These are phyloP conservation scores for Ceratocystis alfenasii DNA, from an alignment of 2,329 filamentous ascomycete genomes.

Conservation along the genomic window DNA sequence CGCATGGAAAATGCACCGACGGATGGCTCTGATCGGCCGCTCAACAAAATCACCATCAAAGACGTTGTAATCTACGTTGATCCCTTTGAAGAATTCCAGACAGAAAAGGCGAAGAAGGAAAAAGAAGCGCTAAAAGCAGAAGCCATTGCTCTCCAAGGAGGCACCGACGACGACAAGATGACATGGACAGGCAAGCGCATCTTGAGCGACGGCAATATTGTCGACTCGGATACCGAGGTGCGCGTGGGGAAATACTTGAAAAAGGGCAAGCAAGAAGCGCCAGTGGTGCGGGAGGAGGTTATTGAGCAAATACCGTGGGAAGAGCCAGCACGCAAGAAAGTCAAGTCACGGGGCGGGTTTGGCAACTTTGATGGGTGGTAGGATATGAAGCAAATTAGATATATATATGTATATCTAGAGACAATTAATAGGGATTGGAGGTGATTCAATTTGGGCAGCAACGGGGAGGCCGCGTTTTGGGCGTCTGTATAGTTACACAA, in stretches of 20 bases:
- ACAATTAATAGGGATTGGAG: neutral
- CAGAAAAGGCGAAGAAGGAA: slow-evolving; percentile 56
- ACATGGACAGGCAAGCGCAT: slow-evolving; percentile 97
- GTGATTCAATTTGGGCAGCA: no score
- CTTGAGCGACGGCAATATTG: slow-evolving; percentile 51
- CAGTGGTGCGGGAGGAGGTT: slow-evolving; percentile 42
- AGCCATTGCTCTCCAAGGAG: slow-evolving; percentile 51
- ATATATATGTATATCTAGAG: neutral
- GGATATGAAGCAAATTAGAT: slow-evolving; percentile 21
- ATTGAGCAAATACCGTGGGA: slow-evolving; percentile 53
- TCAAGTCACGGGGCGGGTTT: slow-evolving; percentile 61
- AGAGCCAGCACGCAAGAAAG: slow-evolving; percentile 70
- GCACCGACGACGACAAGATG: slow-evolving; percentile 73
- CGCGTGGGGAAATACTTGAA: slow-evolving; percentile 70
- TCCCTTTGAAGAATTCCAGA: slow-evolving; percentile 87
- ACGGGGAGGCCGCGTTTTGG: neutral
- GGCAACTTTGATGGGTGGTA: slow-evolving; percentile 93
- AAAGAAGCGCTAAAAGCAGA: slow-evolving; percentile 45
- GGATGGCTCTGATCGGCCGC: slow-evolving; percentile 62
- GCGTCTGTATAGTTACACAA: neutral
- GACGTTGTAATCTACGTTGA: slow-evolving; percentile 82
- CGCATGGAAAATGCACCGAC: slow-evolving; percentile 67
- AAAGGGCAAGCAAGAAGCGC: slow-evolving; percentile 22
- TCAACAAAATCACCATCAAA: slow-evolving; percentile 66
- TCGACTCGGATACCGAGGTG: slow-evolving; percentile 33